Evolutionary conservation across 2,329 filamentous ascomycete genomes (phyloP).

Genomic region (Leptographium lundbergii): DNA sequence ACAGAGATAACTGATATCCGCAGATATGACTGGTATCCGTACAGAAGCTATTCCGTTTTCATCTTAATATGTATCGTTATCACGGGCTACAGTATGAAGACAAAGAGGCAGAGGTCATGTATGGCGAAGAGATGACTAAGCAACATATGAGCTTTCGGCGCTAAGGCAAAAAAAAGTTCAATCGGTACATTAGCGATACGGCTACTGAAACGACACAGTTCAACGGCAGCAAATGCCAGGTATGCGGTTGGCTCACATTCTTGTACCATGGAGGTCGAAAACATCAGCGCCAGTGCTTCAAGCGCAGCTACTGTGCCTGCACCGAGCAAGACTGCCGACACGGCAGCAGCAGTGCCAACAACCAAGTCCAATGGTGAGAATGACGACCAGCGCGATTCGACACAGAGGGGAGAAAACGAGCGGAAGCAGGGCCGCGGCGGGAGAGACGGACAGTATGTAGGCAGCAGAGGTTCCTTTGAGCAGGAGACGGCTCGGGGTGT

Average conservation of each 20-base stretch:
- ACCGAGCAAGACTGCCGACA: not conserved
- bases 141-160: not conserved
- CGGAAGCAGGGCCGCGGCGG: not conserved
- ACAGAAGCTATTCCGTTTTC: no score
- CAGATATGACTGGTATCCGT: no score
- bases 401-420: not conserved
- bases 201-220: not conserved
- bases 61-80: no score
- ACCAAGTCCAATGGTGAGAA: not conserved
- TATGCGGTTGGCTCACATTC: not conserved
- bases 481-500: not conserved
- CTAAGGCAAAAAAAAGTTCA: not conserved
- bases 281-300: not conserved
- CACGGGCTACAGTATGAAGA: no score
- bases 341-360: not conserved
- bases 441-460: slow-evolving; percentile 2
- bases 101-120: no score
- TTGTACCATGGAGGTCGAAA: not conserved
- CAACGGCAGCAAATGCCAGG: not conserved
- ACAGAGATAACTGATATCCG: no score
- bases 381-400: not conserved
- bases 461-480: not conserved
- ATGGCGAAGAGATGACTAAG: not conserved
- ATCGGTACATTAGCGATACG: not conserved
- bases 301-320: not conserved